These are phyloP conservation scores for Pelargonium nanum DNA, from an alignment of 345 rosid species.

Conservation along the genomic window DNA sequence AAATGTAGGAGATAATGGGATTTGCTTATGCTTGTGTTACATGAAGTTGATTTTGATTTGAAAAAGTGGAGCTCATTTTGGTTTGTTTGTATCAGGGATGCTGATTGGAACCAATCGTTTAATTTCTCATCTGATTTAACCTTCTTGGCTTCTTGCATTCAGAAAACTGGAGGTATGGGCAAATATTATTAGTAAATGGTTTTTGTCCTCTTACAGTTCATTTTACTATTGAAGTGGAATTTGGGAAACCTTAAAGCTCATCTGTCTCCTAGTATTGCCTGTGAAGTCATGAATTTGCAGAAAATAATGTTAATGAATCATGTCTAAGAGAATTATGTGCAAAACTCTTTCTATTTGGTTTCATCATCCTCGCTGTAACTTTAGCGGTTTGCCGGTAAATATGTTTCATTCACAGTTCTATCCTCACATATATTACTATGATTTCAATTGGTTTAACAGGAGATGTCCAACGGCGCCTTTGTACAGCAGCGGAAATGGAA, in stretches of 20 bases:
- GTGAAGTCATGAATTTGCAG: background rate
- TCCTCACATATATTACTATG: background rate
- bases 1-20: too few relatives aligned
- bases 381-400: too few relatives aligned
- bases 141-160: conserved; percentile 56
- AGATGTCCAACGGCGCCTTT: conserved; percentile 38
- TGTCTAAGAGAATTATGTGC: background rate
- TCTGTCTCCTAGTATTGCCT: background rate
- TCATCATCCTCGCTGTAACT: too few relatives aligned
- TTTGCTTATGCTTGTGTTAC: too few relatives aligned
- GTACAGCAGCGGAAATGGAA: conserved; percentile 74
- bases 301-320: background rate
- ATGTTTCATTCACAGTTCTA: background rate
- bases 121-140: conserved; percentile 64
- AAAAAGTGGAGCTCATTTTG: background rate
- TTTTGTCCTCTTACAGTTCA: too few relatives aligned
- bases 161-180: conserved; percentile 43
- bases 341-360: background rate
- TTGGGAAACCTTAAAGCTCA: background rate
- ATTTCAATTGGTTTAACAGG: conserved; percentile 20
- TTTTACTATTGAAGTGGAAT: background rate
- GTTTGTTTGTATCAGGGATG: conserved; percentile 57
- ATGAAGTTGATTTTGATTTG: too few relatives aligned
- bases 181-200: too few relatives aligned
- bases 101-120: conserved; percentile 79